Percentiles rank a stretch among this genome's conserved stretches.
Evolutionary conservation across 2,329 filamentous ascomycete species (phyloP).

Genomic region (Rhynchosporium graminicola): DNA sequence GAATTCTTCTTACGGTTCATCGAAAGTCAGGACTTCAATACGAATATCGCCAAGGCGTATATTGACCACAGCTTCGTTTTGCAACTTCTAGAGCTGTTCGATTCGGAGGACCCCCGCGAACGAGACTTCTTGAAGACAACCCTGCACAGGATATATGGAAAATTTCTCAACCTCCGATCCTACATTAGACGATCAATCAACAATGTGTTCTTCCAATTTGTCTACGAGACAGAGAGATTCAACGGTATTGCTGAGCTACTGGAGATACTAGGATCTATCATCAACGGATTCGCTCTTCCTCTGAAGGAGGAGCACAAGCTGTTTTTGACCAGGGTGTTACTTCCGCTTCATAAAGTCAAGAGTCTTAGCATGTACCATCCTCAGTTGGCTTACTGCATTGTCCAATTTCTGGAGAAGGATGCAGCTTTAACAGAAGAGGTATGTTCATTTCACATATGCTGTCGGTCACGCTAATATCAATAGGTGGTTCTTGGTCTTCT

Average conservation of each 20-base stretch:
- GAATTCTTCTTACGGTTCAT: slow-evolving; percentile 99
- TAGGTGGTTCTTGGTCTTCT: slow-evolving; percentile 91
- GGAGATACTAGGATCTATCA: slow-evolving; percentile 96
- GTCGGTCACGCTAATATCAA: slow-evolving; percentile 21
- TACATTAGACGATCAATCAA: slow-evolving; percentile 99
- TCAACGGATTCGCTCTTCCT: slow-evolving; percentile 96
- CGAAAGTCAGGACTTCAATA: slow-evolving; percentile 99
- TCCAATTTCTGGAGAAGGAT: slow-evolving; percentile 98
- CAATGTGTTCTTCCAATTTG: slow-evolving; percentile 99
- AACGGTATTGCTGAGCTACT: slow-evolving; percentile 96
- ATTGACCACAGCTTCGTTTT: slow-evolving; percentile 98
- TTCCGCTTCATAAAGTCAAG: slow-evolving; percentile 97
- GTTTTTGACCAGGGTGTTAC: slow-evolving; percentile 88
- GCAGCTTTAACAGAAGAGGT: slow-evolving; percentile 96
- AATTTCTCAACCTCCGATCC: slow-evolving; percentile 95
- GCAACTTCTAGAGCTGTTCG: slow-evolving; percentile 94
- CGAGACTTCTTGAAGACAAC: slow-evolving; percentile 98
- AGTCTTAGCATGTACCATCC: slow-evolving; percentile 99
- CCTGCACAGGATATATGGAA: slow-evolving; percentile 95
- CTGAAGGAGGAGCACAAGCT: slow-evolving; percentile 99
- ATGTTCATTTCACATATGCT: slow-evolving; percentile 38
- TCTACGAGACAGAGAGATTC: slow-evolving; percentile 97
- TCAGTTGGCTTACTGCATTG: slow-evolving; percentile 96
- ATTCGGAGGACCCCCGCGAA: slow-evolving; percentile 95
- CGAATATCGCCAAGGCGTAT: slow-evolving; percentile 97